A percentile compares a stretch with the other conserved stretches of the same genome.
Evolutionary conservation across 2,329 filamentous ascomycete species (phyloP).

Genomic region (Colletotrichum zoysiae): DNA sequence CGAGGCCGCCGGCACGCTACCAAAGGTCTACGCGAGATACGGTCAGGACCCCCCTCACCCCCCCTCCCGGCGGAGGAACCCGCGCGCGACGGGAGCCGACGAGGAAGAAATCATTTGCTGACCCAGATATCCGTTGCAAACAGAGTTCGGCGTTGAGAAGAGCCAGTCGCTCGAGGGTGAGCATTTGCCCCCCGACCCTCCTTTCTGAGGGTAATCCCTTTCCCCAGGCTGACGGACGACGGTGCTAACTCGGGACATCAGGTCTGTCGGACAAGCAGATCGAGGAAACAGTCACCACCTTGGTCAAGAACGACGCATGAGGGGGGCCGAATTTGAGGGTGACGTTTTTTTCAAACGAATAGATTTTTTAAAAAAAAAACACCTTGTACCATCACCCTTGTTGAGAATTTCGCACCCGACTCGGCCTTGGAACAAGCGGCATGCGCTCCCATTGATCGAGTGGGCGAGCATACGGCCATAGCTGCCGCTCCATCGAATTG

Average conservation of each 20-base stretch:
- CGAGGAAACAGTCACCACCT: constrained; percentile 67
- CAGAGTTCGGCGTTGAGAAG: constrained; percentile 70
- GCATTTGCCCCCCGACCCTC: constrained; percentile 44
- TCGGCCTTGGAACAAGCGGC: background rate
- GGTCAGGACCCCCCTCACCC: constrained; percentile 66
- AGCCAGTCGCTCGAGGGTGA: constrained; percentile 66
- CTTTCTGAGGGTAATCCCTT: background rate
- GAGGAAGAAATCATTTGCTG: constrained; percentile 34
- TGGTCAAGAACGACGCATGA: constrained; percentile 59
- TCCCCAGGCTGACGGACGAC: background rate
- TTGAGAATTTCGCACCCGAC: constrained; percentile 17
- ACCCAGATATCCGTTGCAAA: constrained; percentile 31
- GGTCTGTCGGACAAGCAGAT: constrained; percentile 71
- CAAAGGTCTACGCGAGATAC: constrained; percentile 92
- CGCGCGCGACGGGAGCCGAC: background rate
- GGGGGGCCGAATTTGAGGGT: background rate
- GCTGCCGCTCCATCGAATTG: background rate
- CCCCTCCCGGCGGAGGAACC: background rate
- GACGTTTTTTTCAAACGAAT: background rate
- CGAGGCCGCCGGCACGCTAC: constrained; percentile 86
- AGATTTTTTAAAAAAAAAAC: constrained; percentile 9
- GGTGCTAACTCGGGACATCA: constrained; percentile 42
- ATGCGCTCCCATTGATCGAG: background rate
- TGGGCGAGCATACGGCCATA: background rate
- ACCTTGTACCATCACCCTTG: constrained; percentile 31